Conservation (phyloP, 83 land plant species). For the Picea abies region DNA sequence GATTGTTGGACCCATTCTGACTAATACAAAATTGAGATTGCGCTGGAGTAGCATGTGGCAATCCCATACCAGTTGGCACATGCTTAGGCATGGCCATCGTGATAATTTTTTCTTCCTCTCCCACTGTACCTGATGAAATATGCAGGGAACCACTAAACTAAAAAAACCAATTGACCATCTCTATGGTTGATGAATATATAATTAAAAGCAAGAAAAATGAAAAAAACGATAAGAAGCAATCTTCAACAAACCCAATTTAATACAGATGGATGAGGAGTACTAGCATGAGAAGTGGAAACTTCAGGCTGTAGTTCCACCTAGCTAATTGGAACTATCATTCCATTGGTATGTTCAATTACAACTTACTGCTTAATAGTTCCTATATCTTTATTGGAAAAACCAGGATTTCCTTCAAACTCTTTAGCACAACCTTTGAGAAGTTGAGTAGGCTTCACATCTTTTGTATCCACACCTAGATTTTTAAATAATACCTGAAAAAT, state of each 20-base stretch:
- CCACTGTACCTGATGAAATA: conserved; percentile 44
- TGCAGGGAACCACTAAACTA: conserved; percentile 46
- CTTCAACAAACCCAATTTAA: conserved; percentile 49
- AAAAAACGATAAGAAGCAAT: not conserved
- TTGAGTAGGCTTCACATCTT: conserved; percentile 47
- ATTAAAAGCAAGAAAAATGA: not conserved
- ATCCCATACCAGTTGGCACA: too few relatives aligned
- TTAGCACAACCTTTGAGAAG: conserved; percentile 78
- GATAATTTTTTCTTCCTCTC: conserved; percentile 75
- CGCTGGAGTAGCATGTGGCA: conserved; percentile 31
- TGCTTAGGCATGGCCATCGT: conserved; percentile 33
- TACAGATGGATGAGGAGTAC: too few relatives aligned
- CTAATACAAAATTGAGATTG: conserved; percentile 51
- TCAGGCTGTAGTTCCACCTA: too few relatives aligned
- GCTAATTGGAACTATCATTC: too few relatives aligned
- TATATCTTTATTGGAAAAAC: conserved; percentile 90
- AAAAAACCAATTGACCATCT: conserved; percentile 9
- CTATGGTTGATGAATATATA: not conserved
- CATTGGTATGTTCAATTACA: not conserved
- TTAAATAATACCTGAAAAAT: too few relatives aligned
- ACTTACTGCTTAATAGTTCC: conserved; percentile 44
- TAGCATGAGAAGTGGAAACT: too few relatives aligned
- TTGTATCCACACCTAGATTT: too few relatives aligned
- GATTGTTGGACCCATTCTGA: conserved; percentile 49
- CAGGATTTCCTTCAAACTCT: conserved; percentile 34